Evolutionary conservation across 148 eudicot genomes (phyloP), one percentile per base, ranked within the genome.

Genomic region (Amaranthus cruentus): DNA sequence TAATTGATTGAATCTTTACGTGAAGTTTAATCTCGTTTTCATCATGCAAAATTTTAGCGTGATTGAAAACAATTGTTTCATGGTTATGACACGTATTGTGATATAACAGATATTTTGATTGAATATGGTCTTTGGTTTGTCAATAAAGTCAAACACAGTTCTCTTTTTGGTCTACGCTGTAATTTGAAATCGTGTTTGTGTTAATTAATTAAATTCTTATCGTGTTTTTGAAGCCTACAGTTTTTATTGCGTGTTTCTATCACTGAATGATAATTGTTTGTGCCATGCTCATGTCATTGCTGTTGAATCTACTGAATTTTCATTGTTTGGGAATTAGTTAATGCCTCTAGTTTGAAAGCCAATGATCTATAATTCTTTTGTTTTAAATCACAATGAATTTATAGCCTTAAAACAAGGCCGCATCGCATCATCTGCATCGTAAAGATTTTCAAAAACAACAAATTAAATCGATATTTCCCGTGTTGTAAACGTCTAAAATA

Each of bases 1-100:
- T 43, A 51, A 56, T 78, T 74, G 67, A 78, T 75, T 79, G 81
- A 11, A 65, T 72, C 46, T 70, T 79, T 79, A 79, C 78, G 78
- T 79, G 75, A 69, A 74, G 15, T 55, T 70, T 57, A 79, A 79
- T 79, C 66, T 50, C 38, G 38, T 55, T 51, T 4, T 6, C 59
- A 67, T 75, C 79, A 80, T 80, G 82, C 82, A 80, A 70, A 42
- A 13, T 79, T 66, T 66, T 48, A 38, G 74, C n/a, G 57, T 71
- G 72, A 70, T 75, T 75, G 75, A 10, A 28, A 28, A 28, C 56
- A 46, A 58, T 79, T 69, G 75, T 79, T 28, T 79, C 78, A 64
- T 80, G 68, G 43, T 51, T 42, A 66, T 70, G 3, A 12, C 54
- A 70, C 68, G 77, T 68, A 42, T 0, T 7, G 13, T 78, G 52